Conservation (phyloP, 306 rosid genomes). For the Sesbania bispinosa region DNA sequence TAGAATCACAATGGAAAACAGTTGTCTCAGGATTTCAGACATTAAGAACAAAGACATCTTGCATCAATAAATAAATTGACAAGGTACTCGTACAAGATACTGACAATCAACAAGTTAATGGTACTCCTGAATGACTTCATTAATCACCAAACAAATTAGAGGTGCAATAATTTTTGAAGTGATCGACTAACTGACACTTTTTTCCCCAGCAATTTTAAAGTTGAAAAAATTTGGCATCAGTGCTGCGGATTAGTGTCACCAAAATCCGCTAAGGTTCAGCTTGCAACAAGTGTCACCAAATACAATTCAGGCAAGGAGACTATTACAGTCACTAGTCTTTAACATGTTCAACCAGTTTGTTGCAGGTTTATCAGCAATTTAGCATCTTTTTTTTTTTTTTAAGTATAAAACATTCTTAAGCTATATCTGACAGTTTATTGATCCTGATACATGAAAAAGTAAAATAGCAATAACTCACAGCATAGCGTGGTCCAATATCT, state of each 20-base stretch:
- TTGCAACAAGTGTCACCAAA: neutral
- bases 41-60: neutral
- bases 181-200: neutral
- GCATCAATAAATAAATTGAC: neutral
- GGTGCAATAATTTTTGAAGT: neutral
- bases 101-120: neutral
- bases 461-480: constrained; percentile 61
- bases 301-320: neutral
- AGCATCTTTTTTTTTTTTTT: neutral
- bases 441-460: neutral
- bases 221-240: neutral
- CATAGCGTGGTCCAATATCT: constrained; percentile 95
- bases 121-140: neutral
- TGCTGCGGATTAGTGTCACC: neutral
- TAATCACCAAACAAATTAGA: constrained; percentile 5
- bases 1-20: neutral
- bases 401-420: neutral
- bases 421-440: neutral
- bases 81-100: neutral
- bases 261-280: neutral
- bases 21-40: neutral
- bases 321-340: neutral
- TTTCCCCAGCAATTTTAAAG: neutral
- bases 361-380: neutral
- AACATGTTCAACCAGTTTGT: neutral